Conservation (phyloP, 2,329 filamentous ascomycete species). For the Sporothrix protearum region DNA sequence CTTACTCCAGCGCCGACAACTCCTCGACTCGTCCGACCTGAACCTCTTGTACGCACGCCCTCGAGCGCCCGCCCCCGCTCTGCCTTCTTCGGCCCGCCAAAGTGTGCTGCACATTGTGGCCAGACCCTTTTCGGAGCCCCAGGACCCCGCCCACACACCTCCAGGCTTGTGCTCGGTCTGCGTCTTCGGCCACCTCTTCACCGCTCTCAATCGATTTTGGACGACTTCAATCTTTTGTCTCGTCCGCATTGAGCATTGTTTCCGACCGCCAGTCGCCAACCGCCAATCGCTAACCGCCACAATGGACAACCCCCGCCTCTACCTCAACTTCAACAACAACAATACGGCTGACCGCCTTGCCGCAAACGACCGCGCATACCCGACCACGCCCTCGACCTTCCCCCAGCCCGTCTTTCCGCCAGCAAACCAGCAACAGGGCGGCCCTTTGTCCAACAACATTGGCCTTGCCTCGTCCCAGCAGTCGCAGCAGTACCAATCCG, state of each 20-base stretch:
- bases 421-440: slow-evolving; percentile 34
- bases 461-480: slow-evolving; percentile 45
- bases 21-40: slow-evolving; percentile 6
- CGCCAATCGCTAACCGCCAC: slow-evolving; percentile 30
- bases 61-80: slow-evolving; percentile 7
- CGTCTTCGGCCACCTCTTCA: neutral
- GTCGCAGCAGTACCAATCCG: slow-evolving; percentile 31
- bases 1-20: neutral
- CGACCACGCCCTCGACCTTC: slow-evolving; percentile 91
- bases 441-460: slow-evolving; percentile 34
- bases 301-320: slow-evolving; percentile 57
- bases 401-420: slow-evolving; percentile 75
- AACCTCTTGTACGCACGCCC: slow-evolving; percentile 9
- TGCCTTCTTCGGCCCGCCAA: neutral
- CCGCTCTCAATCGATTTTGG: slow-evolving; percentile 5
- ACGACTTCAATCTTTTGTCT: neutral
- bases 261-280: neutral
- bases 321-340: slow-evolving; percentile 64
- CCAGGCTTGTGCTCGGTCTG: neutral
- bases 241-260: neutral
- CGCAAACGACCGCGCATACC: slow-evolving; percentile 66
- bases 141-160: slow-evolving; percentile 4
- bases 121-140: neutral
- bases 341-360: slow-evolving; percentile 56
- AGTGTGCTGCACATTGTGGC: slow-evolving; percentile 10